Conservation (phyloP, 192 early-diverging fungal species). For the Backusella sp. region DNA sequence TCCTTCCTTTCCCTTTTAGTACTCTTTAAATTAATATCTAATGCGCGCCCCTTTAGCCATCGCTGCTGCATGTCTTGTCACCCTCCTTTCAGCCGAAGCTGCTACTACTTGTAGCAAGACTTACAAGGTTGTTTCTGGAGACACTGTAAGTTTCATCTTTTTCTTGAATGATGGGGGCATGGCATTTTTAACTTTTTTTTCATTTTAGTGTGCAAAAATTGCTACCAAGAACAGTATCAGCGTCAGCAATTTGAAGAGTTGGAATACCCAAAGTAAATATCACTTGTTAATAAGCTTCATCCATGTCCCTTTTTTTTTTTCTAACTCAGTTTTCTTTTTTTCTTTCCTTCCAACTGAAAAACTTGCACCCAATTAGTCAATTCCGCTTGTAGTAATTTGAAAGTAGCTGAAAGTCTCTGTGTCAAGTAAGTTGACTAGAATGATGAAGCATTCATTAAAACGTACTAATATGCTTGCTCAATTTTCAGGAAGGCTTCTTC, state of each 20-base stretch:
- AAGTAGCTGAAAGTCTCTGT: conserved; percentile 22
- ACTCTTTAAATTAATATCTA: background rate
- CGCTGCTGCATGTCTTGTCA: background rate
- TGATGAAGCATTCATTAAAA: background rate
- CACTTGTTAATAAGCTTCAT: background rate
- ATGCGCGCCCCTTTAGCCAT: conserved; percentile 11
- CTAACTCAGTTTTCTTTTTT: background rate
- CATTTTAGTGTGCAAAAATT: conserved; percentile 12
- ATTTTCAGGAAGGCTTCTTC: background rate
- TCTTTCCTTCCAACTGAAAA: too few species aligned
- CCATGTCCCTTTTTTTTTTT: background rate
- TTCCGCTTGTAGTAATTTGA: conserved; percentile 17
- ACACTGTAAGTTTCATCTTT: conserved; percentile 12
- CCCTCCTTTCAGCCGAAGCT: background rate
- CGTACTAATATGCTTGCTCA: background rate
- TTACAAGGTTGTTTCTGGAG: conserved; percentile 11
- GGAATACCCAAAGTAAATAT: conserved; percentile 21
- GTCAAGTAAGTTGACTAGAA: conserved; percentile 5
- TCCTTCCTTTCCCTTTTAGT: background rate
- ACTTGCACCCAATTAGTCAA: conserved; percentile 23
- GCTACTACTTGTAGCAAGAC: conserved; percentile 8
- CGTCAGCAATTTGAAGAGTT: conserved; percentile 7
- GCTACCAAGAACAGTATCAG: background rate
- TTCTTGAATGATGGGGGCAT: background rate
- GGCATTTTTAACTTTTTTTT: background rate